These are phyloP conservation scores for Ophiostoma sp. DNA, from an alignment of 2,329 filamentous ascomycete species.

Conservation along the genomic window DNA sequence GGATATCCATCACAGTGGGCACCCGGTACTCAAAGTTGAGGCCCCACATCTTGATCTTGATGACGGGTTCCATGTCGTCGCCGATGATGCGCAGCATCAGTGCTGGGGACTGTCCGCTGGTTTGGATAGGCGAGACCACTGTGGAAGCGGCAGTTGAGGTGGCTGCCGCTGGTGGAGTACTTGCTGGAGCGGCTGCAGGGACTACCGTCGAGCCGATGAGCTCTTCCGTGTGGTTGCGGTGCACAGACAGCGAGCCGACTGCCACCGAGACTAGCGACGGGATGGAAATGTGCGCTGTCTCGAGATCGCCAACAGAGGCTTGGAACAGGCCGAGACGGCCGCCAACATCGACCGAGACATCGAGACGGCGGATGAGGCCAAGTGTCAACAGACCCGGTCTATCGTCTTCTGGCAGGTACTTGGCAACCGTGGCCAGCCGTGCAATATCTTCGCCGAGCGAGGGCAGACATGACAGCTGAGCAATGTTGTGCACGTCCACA, in stretches of 20 bases:
- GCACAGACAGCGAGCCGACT: constrained; percentile 61
- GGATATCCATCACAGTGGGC: constrained; percentile 74
- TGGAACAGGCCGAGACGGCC: constrained; percentile 66
- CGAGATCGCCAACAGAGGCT: constrained; percentile 60
- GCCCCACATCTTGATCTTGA: constrained; percentile 86
- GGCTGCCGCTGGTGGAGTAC: constrained; percentile 27
- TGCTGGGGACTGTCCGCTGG: constrained; percentile 47
- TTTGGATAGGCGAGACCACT: neutral
- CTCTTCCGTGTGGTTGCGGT: constrained; percentile 67
- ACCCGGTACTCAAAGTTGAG: constrained; percentile 87
- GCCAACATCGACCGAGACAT: constrained; percentile 63
- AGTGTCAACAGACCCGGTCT: constrained; percentile 83
- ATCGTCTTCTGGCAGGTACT: constrained; percentile 95
- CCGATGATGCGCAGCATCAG: constrained; percentile 88
- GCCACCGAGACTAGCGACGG: constrained; percentile 82
- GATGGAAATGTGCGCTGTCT: constrained; percentile 78
- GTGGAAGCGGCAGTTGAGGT: constrained; percentile 29
- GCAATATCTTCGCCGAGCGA: constrained; percentile 75
- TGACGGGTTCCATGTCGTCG: constrained; percentile 87
- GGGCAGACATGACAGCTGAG: constrained; percentile 67
- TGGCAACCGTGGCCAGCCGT: constrained; percentile 82
- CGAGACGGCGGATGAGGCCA: constrained; percentile 62
- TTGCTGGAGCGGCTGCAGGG: constrained; percentile 11
- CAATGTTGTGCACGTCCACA: constrained; percentile 61
- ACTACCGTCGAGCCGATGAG: constrained; percentile 60